These are phyloP conservation scores for Talaromyces funiculosus DNA, from an alignment of 2,329 filamentous ascomycete species.

Conservation along the genomic window DNA sequence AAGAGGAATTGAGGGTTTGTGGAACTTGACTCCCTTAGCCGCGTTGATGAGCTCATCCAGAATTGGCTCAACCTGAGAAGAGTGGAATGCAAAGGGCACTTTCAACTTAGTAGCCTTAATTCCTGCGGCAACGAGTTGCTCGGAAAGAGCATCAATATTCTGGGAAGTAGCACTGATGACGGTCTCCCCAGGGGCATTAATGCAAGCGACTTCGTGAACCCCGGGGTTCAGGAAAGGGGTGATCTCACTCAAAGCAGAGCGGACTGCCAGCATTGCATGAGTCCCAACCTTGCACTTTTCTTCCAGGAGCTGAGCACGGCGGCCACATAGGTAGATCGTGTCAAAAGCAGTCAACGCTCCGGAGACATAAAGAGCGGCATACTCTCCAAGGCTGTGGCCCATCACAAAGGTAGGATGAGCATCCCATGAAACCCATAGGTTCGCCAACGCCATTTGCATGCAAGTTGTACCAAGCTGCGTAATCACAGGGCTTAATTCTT, in stretches of 20 bases:
- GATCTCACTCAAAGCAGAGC: slow-evolving; percentile 31
- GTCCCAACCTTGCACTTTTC: slow-evolving; percentile 37
- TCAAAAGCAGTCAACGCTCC: slow-evolving; percentile 34
- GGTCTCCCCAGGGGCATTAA: slow-evolving; percentile 41
- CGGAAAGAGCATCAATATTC: slow-evolving; percentile 33
- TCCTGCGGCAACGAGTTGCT: slow-evolving; percentile 30
- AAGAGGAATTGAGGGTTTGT: slow-evolving; percentile 37
- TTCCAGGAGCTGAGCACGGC: slow-evolving; percentile 37
- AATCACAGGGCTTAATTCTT: slow-evolving; percentile 27
- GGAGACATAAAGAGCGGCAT: slow-evolving; percentile 36
- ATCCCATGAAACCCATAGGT: slow-evolving; percentile 33
- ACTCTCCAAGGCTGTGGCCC: slow-evolving; percentile 41
- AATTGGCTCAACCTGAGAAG: slow-evolving; percentile 43
- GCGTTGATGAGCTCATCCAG: slow-evolving; percentile 36
- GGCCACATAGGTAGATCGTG: slow-evolving; percentile 37
- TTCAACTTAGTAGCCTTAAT: slow-evolving; percentile 39
- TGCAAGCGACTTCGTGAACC: slow-evolving; percentile 30
- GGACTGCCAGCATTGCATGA: slow-evolving; percentile 42
- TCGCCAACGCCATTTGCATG: slow-evolving; percentile 36
- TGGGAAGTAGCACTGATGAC: slow-evolving; percentile 36
- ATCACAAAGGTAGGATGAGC: slow-evolving; percentile 35
- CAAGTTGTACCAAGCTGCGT: slow-evolving; percentile 35
- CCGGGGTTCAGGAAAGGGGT: slow-evolving; percentile 27
- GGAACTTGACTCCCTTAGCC: slow-evolving; percentile 35
- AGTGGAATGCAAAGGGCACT: slow-evolving; percentile 45